Conservation (phyloP, 805 yeast species). For the Candida pseudofarinosa region DNA sequence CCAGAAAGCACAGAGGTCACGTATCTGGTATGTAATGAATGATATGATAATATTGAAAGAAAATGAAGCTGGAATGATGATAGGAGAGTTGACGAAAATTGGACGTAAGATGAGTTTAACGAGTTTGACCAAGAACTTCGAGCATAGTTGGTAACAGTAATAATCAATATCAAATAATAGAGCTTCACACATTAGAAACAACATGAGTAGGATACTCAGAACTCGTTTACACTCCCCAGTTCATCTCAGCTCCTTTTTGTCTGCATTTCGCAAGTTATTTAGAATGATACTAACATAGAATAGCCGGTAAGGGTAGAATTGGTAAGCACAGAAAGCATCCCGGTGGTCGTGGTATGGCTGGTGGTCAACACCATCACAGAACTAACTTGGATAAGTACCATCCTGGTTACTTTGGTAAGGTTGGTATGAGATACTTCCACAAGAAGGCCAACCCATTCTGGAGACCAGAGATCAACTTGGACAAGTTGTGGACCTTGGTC, state of each 20-base stretch:
- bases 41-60: neutral
- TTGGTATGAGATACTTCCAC: conserved; percentile 99
- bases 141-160: no score
- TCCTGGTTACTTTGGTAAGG: conserved; percentile 99
- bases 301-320: conserved; percentile 99
- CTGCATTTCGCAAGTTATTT: neutral
- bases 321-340: conserved; percentile 99
- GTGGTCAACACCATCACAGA: conserved; percentile 99
- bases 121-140: no score
- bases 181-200: no score
- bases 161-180: no score
- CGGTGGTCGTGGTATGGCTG: conserved; percentile 99
- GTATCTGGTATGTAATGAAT: conserved; percentile 82
- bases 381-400: conserved; percentile 99
- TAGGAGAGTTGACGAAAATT: neutral
- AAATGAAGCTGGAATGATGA: neutral
- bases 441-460: conserved; percentile 91
- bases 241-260: no score
- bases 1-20: conserved; percentile 99
- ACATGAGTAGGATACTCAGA: no score
- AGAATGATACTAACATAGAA: conserved; percentile 27
- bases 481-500: conserved; percentile 96
- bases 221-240: no score
- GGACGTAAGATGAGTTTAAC: no score
- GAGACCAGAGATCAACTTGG: conserved; percentile 97